Conservation (phyloP, 2,329 filamentous ascomycete genomes). For the Dactylonectria macrodidyma region DNA sequence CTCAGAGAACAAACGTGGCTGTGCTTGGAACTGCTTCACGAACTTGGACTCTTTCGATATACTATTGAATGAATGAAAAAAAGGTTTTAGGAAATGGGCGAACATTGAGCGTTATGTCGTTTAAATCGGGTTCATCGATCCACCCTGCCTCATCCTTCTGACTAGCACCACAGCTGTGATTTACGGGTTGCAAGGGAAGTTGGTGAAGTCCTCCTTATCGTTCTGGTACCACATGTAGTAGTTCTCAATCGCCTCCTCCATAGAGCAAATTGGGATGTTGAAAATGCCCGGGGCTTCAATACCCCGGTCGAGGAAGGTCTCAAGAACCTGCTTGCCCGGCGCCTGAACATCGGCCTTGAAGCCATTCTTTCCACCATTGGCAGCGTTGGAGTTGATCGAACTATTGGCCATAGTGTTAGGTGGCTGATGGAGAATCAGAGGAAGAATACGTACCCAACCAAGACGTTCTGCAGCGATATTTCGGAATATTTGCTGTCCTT, state of each 20-base stretch:
- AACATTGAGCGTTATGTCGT: too few species aligned
- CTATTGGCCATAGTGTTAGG: not conserved
- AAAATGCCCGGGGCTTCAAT: constrained; percentile 33
- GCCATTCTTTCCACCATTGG: constrained; percentile 31
- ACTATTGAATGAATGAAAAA: too few species aligned
- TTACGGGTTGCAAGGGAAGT: constrained; percentile 34
- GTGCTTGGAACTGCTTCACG: too few species aligned
- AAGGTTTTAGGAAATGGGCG: too few species aligned
- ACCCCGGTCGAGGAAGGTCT: constrained; percentile 22
- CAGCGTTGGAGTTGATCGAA: constrained; percentile 29
- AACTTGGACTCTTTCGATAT: too few species aligned
- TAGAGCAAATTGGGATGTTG: constrained; percentile 31
- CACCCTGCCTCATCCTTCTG: too few species aligned
- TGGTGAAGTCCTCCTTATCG: constrained; percentile 22
- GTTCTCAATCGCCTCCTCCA: constrained; percentile 33
- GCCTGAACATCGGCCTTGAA: constrained; percentile 25
- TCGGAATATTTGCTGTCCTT: constrained; percentile 26
- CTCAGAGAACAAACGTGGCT: too few species aligned
- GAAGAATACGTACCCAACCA: constrained; percentile 11
- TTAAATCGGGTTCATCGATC: too few species aligned
- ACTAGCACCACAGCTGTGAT: not conserved
- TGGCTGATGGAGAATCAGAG: rapidly evolving
- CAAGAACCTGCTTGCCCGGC: constrained; percentile 24
- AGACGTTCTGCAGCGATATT: constrained; percentile 27
- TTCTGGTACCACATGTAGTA: constrained; percentile 25